Evolutionary conservation across 768 basidiomycete species (phyloP), one percentile per base, ranked within the genome.

Genomic region (Termitomyces sp.): DNA sequence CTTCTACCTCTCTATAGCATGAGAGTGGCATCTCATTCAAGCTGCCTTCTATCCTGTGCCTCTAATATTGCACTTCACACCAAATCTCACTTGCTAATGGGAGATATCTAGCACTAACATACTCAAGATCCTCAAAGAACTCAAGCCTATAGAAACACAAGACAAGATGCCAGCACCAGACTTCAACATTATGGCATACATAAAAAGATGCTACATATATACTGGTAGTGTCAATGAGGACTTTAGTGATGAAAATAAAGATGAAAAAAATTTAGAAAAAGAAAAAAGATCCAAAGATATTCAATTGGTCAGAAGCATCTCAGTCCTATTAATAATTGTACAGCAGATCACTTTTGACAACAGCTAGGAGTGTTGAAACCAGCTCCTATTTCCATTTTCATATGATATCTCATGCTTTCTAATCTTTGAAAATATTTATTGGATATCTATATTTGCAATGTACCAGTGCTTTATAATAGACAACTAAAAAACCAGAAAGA

Each of bases 21-120:
- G 31, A 12, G 61, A 62, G 14, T 62, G 61, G 61, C 49, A 62
- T 25, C 56, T 62, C 6, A 31, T 57, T 3, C 42, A 2, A 20
- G 53, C 36, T 2, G 38, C 15, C 42, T 37, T 20, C 2, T 5
- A 10, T 14, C 7, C 11, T 0, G 1, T 1, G 25, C 29, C 37
- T 14, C 20, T 38, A 37, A 14, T 17, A 29, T 52, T 15, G 3
- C 15, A 43, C 5, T 43, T 37, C 15, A 37, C 31, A 8, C 4
- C 12, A 3, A 52, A 52, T 37, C n/a, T 52, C 10, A 8, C 17
- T 34, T 5, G 3, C 9, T n/a, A 52, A n/a, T 10, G 2, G 36
- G 2, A 36, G 11, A 20, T 20, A 1, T 29, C 49, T 10, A 12
- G 1, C 15, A 37, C 10, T 12, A n/a, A 8, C 15, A 37, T 17